Percentiles rank a stretch among this genome's conserved stretches.
phyloP scores from a whole-genome alignment of 805 yeast genomes.

The Teunomyces barrocoloradensis region DNA sequence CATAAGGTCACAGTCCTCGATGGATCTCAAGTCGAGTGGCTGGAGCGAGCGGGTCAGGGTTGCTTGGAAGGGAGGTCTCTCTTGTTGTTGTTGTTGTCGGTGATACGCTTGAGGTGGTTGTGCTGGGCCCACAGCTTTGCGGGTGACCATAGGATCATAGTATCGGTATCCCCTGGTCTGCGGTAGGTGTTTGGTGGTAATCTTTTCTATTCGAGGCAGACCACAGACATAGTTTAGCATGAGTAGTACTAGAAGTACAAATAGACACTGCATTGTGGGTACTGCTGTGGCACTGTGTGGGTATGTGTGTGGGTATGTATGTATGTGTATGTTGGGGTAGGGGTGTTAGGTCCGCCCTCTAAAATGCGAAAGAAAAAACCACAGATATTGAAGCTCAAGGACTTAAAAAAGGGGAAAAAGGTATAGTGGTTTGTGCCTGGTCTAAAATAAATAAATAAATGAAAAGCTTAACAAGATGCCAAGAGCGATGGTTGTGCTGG shows the following conservation, averaged over 20 bases:
- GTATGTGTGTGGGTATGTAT: not conserved
- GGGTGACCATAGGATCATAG: slow-evolving; percentile 1
- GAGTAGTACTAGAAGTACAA: not conserved
- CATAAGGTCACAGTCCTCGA: slow-evolving; percentile 50
- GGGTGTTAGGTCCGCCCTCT: not conserved
- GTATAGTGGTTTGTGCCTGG: not conserved
- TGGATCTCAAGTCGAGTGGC: slow-evolving; percentile 38
- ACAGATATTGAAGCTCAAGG: not conserved
- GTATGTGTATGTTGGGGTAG: not conserved
- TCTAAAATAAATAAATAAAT: too few relatives aligned
- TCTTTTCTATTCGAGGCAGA: slow-evolving; percentile 21
- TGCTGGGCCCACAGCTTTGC: not conserved
- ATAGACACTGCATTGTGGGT: not conserved
- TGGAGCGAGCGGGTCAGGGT: slow-evolving; percentile 12
- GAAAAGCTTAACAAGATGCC: not conserved
- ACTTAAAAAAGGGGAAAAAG: not conserved
- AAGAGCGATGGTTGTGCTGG: not conserved
- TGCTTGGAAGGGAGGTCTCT: not conserved
- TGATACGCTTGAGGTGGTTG: slow-evolving; percentile 2
- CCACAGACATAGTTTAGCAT: slow-evolving; percentile 9
- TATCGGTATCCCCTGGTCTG: not conserved
- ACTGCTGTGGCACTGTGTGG: not conserved
- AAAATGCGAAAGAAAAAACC: not conserved
- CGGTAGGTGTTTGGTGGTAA: slow-evolving; percentile 11
- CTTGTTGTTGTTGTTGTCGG: slow-evolving; percentile 4